Base-by-base conservation (phyloP, 164 flowering plant species). In the Stephania cephalantha region DNA sequence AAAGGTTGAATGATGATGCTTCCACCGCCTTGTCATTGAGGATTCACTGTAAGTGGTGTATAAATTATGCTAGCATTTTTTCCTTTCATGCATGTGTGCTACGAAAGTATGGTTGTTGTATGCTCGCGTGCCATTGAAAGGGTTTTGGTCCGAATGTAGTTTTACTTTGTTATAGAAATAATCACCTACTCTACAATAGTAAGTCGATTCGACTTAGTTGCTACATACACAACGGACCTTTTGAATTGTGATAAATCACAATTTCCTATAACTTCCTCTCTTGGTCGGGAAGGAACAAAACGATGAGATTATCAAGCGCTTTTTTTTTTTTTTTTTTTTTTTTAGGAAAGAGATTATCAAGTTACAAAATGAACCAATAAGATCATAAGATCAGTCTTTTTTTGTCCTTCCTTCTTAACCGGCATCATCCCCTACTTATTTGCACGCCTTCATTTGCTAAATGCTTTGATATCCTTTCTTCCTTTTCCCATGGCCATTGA, bases 1-100 rank as follows among this genome's bases (percentile, higher is more conserved):
- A 83, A 79, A 86, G 82, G 86, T 82, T 95, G 71, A 85, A 83
- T 35, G 74, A 81, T 25, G 89, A 90, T 75, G 87, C 95, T 30
- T 89, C 97, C 46, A 85, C 31, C 93, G 96, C 82, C 88, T 95
- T 12, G 97, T 93, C 74, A 87, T 95, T 76, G 98, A 95, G 85
- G 98, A 93, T 84, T 91, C 98, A 63, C 18, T 87, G 98, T 93
- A 78, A 89, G 99, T 85, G 50, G 73, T 42, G 71, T 46, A 52
- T n/a, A 9, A 53, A 3, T 35, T 69, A 46, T 7, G 46, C 72
- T 20, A 58, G 5, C 65, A 18, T 58, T n/a, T n/a, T 48, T 20
- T 58, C n/a, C 65, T 58, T 58, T 58, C n/a, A 15, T 58, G 65
- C 65, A 5, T 58, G 1, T 58, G n/a, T 58, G n/a, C 63, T 55